Percentiles rank a stretch among this genome's conserved stretches.
Evolutionary conservation across 768 basidiomycete species (phyloP).

Genomic region (Auricularia sp.): DNA sequence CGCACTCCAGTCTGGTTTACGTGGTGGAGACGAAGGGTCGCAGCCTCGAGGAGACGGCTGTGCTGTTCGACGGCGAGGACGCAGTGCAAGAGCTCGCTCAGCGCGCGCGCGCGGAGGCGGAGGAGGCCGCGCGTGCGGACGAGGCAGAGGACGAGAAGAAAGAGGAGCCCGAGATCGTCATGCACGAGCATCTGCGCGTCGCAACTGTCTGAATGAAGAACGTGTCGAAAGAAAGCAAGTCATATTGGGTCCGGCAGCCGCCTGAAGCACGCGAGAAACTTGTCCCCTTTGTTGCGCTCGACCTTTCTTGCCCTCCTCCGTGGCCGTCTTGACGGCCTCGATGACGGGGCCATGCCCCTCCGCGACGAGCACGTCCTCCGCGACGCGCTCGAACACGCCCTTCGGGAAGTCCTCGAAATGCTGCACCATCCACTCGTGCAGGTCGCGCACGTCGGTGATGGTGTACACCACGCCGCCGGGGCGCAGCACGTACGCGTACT

Average conservation of each 20-base stretch:
- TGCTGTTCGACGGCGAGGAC: slow-evolving; percentile 15
- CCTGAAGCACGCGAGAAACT: slow-evolving; percentile 87
- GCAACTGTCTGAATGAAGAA: too few species aligned
- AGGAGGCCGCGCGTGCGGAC: background rate
- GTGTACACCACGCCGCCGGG: slow-evolving; percentile 97
- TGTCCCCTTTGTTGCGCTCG: slow-evolving; percentile 79
- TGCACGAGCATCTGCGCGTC: background rate
- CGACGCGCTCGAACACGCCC: slow-evolving; percentile 61
- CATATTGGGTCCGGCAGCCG: slow-evolving; percentile 32
- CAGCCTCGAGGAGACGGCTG: slow-evolving; percentile 16
- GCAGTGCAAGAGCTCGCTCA: slow-evolving; percentile 5
- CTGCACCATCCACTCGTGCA: slow-evolving; percentile 89
- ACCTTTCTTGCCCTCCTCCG: slow-evolving; percentile 99
- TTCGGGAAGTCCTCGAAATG: slow-evolving; percentile 78
- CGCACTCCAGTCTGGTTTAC: slow-evolving; percentile 2
- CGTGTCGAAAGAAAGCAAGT: background rate
- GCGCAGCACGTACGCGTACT: slow-evolving; percentile 88
- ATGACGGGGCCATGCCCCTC: slow-evolving; percentile 68
- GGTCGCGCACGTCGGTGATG: slow-evolving; percentile 90
- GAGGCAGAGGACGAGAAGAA: background rate
- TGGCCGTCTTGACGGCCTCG: slow-evolving; percentile 74
- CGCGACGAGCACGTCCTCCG: slow-evolving; percentile 61
- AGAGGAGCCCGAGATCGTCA: background rate
- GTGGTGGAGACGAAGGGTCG: slow-evolving; percentile 13
- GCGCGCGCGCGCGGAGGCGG: background rate